These are phyloP conservation scores for Mycena sp. DNA, from an alignment of 1,284 basidiomycete genomes.

Conservation along the genomic window DNA sequence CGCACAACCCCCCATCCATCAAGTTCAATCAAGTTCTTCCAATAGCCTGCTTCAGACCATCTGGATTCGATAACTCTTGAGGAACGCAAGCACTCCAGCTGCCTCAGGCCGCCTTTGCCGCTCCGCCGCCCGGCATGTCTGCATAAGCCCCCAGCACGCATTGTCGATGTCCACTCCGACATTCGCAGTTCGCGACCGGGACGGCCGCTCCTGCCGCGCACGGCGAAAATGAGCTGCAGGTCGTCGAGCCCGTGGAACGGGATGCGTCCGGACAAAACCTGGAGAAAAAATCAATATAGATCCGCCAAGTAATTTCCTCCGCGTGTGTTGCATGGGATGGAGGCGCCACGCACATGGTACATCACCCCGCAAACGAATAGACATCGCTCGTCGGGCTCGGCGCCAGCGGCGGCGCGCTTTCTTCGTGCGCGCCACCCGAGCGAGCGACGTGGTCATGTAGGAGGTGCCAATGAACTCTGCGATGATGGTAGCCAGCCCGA, in stretches of 20 bases:
- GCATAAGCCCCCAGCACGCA: conserved; percentile 2
- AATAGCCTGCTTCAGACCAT: too few relatives aligned
- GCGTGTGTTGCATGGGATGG: too few relatives aligned
- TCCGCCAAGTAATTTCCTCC: too few relatives aligned
- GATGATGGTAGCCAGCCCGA: neutral
- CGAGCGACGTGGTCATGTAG: conserved; percentile 10
- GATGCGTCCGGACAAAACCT: conserved; percentile 7
- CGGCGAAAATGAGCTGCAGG: neutral
- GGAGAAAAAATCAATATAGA: neutral
- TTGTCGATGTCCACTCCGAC: too few relatives aligned
- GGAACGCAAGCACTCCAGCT: neutral
- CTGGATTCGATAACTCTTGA: neutral
- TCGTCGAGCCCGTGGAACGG: conserved; percentile 7
- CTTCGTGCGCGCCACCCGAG: conserved; percentile 1
- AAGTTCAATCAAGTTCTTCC: too few relatives aligned
- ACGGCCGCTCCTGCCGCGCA: neutral
- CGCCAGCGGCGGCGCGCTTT: neutral
- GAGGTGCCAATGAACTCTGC: conserved; percentile 6
- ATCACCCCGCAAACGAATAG: conserved; percentile 7
- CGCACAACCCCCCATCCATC: too few relatives aligned
- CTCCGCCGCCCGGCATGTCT: neutral
- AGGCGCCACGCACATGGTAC: neutral
- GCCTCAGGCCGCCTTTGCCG: neutral
- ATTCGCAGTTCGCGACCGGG: neutral
- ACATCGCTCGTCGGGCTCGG: neutral